Conservation (phyloP, 2,329 filamentous ascomycete species). For the Talaromyces funiculosus region DNA sequence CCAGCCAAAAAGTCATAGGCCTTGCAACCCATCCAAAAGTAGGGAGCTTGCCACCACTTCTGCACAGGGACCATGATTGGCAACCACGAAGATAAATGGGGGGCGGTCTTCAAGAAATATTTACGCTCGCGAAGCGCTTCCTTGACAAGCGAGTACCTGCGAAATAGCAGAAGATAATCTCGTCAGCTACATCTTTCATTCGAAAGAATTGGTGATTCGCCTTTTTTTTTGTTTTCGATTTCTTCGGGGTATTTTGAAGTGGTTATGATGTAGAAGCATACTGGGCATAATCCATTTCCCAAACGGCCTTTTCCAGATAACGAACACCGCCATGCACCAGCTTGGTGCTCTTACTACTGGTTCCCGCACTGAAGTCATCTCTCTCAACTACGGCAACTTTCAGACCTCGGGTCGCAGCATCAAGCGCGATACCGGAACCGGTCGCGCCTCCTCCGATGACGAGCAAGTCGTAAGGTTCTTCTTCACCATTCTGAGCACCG, state of each 20-base stretch:
- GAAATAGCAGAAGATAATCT: neutral
- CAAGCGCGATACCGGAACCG: constrained; percentile 72
- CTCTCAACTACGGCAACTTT: constrained; percentile 76
- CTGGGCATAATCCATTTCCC: constrained; percentile 79
- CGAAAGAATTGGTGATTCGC: neutral
- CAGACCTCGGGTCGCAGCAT: constrained; percentile 71
- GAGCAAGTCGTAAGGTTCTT: constrained; percentile 66
- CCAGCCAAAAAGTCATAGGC: constrained; percentile 81
- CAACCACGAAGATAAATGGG: constrained; percentile 73
- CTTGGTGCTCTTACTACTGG: constrained; percentile 82
- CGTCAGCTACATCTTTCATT: neutral
- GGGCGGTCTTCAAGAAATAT: constrained; percentile 77
- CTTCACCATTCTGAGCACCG: constrained; percentile 13
- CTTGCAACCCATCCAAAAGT: constrained; percentile 67
- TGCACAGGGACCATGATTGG: constrained; percentile 79
- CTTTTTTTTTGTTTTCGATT: neutral
- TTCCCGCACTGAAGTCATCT: constrained; percentile 76
- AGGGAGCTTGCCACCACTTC: constrained; percentile 77
- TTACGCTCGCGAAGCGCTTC: constrained; percentile 77
- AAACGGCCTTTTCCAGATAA: constrained; percentile 80
- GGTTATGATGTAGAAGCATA: constrained; percentile 30
- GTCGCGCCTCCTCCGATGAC: constrained; percentile 76
- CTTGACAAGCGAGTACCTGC: constrained; percentile 62
- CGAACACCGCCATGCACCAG: constrained; percentile 79
- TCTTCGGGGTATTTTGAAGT: neutral